Base-by-base conservation (phyloP, 2,329 filamentous ascomycete genomes). In the Coniosporium tulheliwenetii region DNA sequence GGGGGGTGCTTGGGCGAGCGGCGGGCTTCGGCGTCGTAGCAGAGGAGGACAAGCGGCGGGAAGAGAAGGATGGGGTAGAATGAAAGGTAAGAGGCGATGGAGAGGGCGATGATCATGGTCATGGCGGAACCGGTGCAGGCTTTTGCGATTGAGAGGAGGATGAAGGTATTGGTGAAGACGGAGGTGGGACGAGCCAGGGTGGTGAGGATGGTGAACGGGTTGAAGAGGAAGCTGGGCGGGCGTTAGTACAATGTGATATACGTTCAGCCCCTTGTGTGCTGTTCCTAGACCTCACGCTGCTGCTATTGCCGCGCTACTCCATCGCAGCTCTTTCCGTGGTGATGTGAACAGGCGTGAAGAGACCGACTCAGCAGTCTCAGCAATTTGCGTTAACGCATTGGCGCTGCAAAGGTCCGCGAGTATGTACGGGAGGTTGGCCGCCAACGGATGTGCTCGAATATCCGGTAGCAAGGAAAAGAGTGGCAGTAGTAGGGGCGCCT, bases 1-100 rank as follows among this genome's bases (percentile, higher is more conserved):
- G 1, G 46, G 43, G n/a, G 50, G 46, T 30, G 53, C 56, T 26
- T 49, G 13, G 42, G 40, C 40, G 39, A 16, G 19, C 45, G 47
- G 15, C 15, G 37, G 12, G 33, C 13, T 33, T 13, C n/a, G 15
- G 73, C 71, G 57, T 93, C 85, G 52, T 84, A 89, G 55, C 81
- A 81, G 37, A 96, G 73, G 7, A 95, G 67, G 5, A 84, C 63
- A 3, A 95, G 67, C 1, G 91, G 86, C 31, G 85, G 82, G 26
- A 94, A 77, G 1, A 98, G 74, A 2, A 98, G 74, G 7, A 85
- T 67, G 1, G 91, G 91, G 54, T 95, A 95, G 63, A 98, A 79
- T 13, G 87, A 91, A 10, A 95, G 70, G 61, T 96, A 96, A 10
- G 85, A 78, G 13, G 89, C 87, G 52, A 94, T 79, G 30, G 86